Conservation (phyloP, 257 asterid genomes). For the Euphrasia confusa region DNA sequence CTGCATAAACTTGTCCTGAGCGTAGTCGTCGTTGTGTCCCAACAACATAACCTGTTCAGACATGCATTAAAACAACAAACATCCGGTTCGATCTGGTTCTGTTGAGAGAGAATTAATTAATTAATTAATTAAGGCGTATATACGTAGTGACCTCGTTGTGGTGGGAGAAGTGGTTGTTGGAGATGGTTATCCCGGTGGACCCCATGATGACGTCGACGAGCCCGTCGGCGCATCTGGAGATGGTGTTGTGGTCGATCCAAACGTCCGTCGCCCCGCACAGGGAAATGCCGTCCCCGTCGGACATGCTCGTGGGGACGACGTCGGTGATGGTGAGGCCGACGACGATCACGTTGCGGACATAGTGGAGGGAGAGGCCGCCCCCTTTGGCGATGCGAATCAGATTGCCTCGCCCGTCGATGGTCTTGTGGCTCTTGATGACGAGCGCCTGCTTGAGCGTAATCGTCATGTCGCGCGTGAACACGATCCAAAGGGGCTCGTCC, state of each 20-base stretch:
- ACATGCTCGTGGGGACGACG: not conserved
- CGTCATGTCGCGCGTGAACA: not conserved
- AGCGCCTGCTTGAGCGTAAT: not conserved
- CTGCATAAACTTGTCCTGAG: not conserved
- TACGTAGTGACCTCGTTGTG: slow-evolving; percentile 4
- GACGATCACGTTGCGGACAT: not conserved
- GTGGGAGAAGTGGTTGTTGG: not conserved
- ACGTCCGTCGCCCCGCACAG: not conserved
- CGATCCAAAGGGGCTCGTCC: not conserved
- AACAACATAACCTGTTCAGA: not conserved
- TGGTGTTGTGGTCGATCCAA: not conserved
- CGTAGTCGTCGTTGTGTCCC: not conserved
- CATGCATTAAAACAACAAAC: no score
- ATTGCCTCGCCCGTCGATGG: not conserved
- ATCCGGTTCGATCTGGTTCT: no score
- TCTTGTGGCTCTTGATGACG: not conserved
- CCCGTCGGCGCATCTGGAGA: not conserved
- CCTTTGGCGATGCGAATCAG: not conserved
- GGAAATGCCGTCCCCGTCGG: not conserved
- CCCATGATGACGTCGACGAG: not conserved
- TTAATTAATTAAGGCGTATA: no score
- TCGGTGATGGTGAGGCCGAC: not conserved
- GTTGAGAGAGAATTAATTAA: no score
- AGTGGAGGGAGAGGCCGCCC: not conserved
- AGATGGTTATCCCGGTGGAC: not conserved